A percentile compares a stretch with the other conserved stretches of the same genome.
Conservation (phyloP, 2,329 filamentous ascomycete species). For the Fusarium poae region DNA sequence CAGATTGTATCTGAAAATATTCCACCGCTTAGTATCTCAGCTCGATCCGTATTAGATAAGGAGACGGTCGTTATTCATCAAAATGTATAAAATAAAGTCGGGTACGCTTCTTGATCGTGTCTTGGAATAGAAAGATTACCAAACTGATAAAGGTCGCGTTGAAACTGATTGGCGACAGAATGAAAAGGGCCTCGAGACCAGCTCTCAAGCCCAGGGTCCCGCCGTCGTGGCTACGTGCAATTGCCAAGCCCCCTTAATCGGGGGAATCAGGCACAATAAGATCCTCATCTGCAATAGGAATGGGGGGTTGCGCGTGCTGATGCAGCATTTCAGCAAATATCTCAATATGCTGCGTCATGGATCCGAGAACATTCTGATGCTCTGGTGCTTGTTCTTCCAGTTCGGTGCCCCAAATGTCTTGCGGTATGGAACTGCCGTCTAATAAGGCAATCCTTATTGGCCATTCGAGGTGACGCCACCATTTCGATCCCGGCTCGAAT, state of each 20-base stretch:
- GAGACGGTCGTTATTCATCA: constrained; percentile 20
- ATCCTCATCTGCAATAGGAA: constrained; percentile 51
- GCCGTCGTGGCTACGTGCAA: background rate
- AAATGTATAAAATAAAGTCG: background rate
- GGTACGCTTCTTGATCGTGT: background rate
- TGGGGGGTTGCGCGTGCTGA: constrained; percentile 49
- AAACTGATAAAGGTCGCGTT: constrained; percentile 2
- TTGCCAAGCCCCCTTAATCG: constrained; percentile 46
- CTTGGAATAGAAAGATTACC: background rate
- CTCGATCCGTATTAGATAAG: background rate
- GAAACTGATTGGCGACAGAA: constrained; percentile 14
- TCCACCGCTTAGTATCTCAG: background rate
- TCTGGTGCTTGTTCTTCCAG: constrained; percentile 59
- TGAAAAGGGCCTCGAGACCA: constrained; percentile 29
- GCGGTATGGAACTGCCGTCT: constrained; percentile 65
- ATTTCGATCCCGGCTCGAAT: constrained; percentile 69
- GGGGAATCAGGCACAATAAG: constrained; percentile 52
- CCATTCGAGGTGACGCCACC: constrained; percentile 74
- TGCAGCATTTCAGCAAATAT: constrained; percentile 56
- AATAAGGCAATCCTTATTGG: constrained; percentile 70
- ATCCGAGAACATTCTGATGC: constrained; percentile 53
- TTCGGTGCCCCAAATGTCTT: constrained; percentile 69
- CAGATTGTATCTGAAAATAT: background rate
- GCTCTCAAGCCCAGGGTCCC: constrained; percentile 27
- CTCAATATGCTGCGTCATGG: constrained; percentile 58